These are phyloP conservation scores for Babesia bigemina DNA, from an alignment of 169 alveolate species.

Conservation along the genomic window DNA sequence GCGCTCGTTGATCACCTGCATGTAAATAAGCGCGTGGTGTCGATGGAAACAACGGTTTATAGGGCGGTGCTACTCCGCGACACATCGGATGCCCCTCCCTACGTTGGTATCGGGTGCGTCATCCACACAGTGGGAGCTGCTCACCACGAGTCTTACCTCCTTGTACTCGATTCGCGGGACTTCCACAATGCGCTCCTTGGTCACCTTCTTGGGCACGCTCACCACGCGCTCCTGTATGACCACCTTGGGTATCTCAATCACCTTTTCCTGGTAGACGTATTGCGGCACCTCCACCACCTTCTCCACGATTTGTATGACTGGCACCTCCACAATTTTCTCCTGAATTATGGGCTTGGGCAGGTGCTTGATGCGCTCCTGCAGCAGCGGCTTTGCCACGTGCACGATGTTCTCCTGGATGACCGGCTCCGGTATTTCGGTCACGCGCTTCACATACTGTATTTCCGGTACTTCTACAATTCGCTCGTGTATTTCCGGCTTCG, in stretches of 20 bases:
- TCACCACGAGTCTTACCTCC: slow-evolving; percentile 69
- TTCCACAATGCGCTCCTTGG: slow-evolving; percentile 87
- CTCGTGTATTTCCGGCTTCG: slow-evolving; percentile 87
- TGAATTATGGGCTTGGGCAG: slow-evolving; percentile 85
- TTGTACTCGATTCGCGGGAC: slow-evolving; percentile 87
- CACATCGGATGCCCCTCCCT: not conserved
- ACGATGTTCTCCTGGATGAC: slow-evolving; percentile 82
- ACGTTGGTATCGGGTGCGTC: no score
- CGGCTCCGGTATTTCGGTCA: slow-evolving; percentile 89
- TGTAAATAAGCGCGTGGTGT: not conserved
- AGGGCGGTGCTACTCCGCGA: not conserved
- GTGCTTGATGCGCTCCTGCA: slow-evolving; percentile 85
- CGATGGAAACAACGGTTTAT: not conserved
- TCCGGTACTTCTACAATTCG: slow-evolving; percentile 90
- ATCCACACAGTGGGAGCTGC: slow-evolving; percentile 36
- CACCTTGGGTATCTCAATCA: slow-evolving; percentile 86
- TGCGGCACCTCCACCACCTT: slow-evolving; percentile 90
- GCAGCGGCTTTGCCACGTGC: slow-evolving; percentile 86
- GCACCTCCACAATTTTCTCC: slow-evolving; percentile 89
- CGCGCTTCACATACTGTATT: slow-evolving; percentile 85
- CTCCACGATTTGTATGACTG: slow-evolving; percentile 76
- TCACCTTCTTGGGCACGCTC: slow-evolving; percentile 86
- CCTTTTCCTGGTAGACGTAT: slow-evolving; percentile 88
- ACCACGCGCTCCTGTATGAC: slow-evolving; percentile 88
- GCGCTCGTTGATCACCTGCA: slow-evolving; percentile 64